Evolutionary conservation across 768 basidiomycete species (phyloP), one percentile per base, ranked within the genome.

Genomic region (Panellus pusillus): DNA sequence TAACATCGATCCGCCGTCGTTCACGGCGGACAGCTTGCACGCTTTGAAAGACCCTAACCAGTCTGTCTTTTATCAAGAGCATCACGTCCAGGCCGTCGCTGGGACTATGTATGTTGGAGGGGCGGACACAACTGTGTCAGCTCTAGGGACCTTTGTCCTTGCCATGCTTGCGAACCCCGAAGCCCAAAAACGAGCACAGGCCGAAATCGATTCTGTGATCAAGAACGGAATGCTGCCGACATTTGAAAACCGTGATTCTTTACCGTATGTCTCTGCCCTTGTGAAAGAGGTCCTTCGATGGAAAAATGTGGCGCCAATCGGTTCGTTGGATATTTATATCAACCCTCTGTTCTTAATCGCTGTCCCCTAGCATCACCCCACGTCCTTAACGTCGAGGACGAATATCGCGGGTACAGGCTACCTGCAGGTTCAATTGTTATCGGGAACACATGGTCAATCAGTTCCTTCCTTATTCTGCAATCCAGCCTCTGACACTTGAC

Each of bases 371-470:
- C 55, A 14, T 47, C 52, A 19, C 55, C 55, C 6, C 50, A 52
- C 19, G 47, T 35, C 35, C 18, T 57, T 19, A 14, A 38, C 1
- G 50, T 47, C 11, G 55, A 71, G 47, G 68, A 69, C 51, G 60
- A 60, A 3, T 68, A 71, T 54, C 38, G 65, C 0, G 70, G 67
- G 1, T 65, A 64, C 46, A 50, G 64, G 20, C 57, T 71, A 13
- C 67, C 68, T 8, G 67, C 67, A 28, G 67, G 66, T 11, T 65
- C 70, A 0, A 63, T 68, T 52, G 50, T 70, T 18, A 54, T 68
- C 28, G 47, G 59, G 0, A 71, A 71, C 44, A 58, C 65, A 32
- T 71, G 69, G 69, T 35, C 11, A 2, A 19, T 17, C 31, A 6
- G 29, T 2, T 12, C 17, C 6, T 18, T 35, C 7, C 8, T 3